Evolutionary conservation across 2,329 filamentous ascomycete genomes (phyloP), one percentile per base, ranked within the genome.

Genomic region (Monilinia vaccinii-corymbosi): DNA sequence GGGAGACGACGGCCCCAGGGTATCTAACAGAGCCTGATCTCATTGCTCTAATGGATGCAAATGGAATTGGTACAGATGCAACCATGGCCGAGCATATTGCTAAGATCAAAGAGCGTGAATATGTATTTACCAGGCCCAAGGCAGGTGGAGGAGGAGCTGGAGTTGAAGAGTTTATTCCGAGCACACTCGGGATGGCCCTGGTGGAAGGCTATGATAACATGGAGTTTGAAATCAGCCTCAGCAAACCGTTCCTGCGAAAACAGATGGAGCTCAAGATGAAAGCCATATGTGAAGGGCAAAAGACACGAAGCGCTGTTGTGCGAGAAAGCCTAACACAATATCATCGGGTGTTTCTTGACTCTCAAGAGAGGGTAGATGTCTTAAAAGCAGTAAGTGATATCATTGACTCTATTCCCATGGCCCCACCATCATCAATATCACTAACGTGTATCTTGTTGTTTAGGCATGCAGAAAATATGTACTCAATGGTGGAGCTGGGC

Each of bases 21-120:
- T 97, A 96, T 71, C 79, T 99, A 34, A 97, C 94, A 0, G 94
- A 99, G 72, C 92, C 94, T 0, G 94, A 99, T 71, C 79, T 99
- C 31, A 96, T 99, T 71, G 88, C 88, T 3, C 81, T 99, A 13
- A 99, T 99, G 94, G 94, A 99, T 75, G 92, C 91, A 48, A 99
- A 99, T 71, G 94, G 94, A 2, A 99, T 99, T 65, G 94, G 94
- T 14, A 99, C 94, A 11, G 94, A 99, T 75, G 94, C 94, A 8
- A 99, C 94, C 1, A 99, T 99, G 94, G 94, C 94, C 0, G 94
- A 99, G 69, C 94, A 99, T 71, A 99, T 99, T 69, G 85, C 89
- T 61, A 99, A 93, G 74, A 96, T 99, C 68, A 91, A 97, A 73
- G 84, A 92, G 61, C 81, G 94, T 62, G 81, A 92, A 67, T 99